These are phyloP conservation scores for Yamadazyma triangularis DNA, from an alignment of 1,139 yeast species.

Conservation along the genomic window DNA sequence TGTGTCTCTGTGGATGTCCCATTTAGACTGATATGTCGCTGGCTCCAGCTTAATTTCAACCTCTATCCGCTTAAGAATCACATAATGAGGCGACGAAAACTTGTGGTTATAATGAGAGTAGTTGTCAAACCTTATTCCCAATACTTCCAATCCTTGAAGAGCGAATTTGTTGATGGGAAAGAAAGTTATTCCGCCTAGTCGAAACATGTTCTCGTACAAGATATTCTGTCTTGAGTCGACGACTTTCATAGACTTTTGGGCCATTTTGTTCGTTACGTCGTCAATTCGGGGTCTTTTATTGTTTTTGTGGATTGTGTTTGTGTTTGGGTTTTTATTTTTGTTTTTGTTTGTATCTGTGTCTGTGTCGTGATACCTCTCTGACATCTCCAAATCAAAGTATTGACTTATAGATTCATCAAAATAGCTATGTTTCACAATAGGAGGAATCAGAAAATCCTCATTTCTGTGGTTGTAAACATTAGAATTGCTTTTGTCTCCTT, in stretches of 20 bases:
- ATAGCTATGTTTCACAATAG: slow-evolving; percentile 21
- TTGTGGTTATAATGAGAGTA: slow-evolving; percentile 16
- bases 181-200: slow-evolving; percentile 39
- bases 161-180: slow-evolving; percentile 32
- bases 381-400: slow-evolving; percentile 14
- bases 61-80: slow-evolving; percentile 23
- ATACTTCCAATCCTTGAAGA: slow-evolving; percentile 18
- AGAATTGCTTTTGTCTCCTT: too few relatives aligned
- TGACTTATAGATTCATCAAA: slow-evolving; percentile 26
- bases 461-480: neutral
- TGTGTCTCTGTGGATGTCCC: slow-evolving; percentile 36
- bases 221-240: slow-evolving; percentile 28
- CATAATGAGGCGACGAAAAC: slow-evolving; percentile 34
- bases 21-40: slow-evolving; percentile 9
- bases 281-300: neutral
- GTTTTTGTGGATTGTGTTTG: too few relatives aligned
- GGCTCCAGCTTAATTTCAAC: slow-evolving; percentile 9
- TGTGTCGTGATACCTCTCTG: too few relatives aligned
- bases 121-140: slow-evolving; percentile 38
- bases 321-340: too few relatives aligned
- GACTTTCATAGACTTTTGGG: slow-evolving; percentile 8
- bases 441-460: slow-evolving; percentile 7
- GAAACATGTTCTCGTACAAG: slow-evolving; percentile 31
- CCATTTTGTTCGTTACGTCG: neutral
- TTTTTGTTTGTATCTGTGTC: too few relatives aligned